Base-by-base conservation (phyloP, 2,329 filamentous ascomycete species). In the Apiospora marii region DNA sequence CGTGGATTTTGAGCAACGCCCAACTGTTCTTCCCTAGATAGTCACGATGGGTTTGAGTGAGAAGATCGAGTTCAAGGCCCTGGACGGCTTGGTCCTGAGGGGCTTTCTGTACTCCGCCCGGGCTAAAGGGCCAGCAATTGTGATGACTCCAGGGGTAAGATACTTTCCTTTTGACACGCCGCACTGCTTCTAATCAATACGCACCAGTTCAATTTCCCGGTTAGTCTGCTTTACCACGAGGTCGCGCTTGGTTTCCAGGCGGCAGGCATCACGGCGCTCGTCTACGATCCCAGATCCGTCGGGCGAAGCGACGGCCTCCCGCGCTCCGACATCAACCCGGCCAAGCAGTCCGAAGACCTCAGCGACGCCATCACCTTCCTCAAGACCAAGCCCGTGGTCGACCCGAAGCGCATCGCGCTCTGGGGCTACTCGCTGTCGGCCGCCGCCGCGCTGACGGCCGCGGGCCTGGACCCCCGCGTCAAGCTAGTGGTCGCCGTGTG, bases 281-380 rank as follows among this genome's bases (percentile, higher is more conserved):
- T 78, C 4, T 85, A 82, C 73, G 83, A 85, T 68, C 78, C 81
- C 0, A 79, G 84, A 6, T 76, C 73, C 34, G 73, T 82, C 12
- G 83, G 83, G 0, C 46, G 70, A 7, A 84, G 83, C 51, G 83
- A 83, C 30, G 84, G 84, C 7, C 7, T 74, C 8, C 83, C 83
- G 1, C 79, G 83, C 16, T 82, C 83, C 67, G 77, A 84, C 7
- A 80, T 83, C 61, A 75, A 84, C 67, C 83, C 83, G 0, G 30
- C 71, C 27, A 75, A 79, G 61, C 75, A 82, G 53, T 75, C 80
- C 7, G 75, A 77, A 37, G 82, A 84, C 73, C 77, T 76, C 48
- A 76, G 74, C 49, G 81, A 82, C 58, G 80, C 80, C 77, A 83
- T 89, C 72, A 86, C 86, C 4, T 84, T 81, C 34, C 82, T 88